A percentile compares a stretch with the other conserved stretches of the same genome.
phyloP scores from a whole-genome alignment of 2,329 filamentous ascomycete genomes.

The Neurospora crassa region DNA sequence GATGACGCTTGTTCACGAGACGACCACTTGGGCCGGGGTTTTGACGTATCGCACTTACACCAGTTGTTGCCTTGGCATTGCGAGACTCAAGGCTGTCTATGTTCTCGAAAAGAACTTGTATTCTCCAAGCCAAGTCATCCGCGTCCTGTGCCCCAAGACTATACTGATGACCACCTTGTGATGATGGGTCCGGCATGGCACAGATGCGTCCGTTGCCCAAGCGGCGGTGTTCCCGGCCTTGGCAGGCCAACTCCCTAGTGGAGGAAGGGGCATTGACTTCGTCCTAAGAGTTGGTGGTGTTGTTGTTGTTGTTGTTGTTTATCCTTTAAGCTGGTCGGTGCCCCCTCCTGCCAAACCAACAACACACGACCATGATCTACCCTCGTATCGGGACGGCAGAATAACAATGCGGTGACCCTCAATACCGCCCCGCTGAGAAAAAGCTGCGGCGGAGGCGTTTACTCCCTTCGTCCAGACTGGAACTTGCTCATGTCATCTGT shows the following conservation, averaged over 20 bases:
- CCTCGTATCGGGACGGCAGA: background rate
- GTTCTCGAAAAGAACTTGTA: background rate
- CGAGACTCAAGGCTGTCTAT: background rate
- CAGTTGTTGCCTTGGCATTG: background rate
- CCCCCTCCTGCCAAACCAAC: background rate
- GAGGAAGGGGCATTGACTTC: background rate
- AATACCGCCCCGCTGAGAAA: background rate
- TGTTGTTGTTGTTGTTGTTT: background rate
- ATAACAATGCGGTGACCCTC: background rate
- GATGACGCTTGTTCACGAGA: background rate
- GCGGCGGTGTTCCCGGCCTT: background rate
- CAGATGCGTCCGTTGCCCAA: background rate
- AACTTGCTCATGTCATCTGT: background rate
- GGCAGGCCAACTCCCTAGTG: background rate
- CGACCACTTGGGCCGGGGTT: background rate
- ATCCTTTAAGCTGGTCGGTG: background rate
- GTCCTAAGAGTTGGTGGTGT: background rate
- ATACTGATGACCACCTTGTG: background rate
- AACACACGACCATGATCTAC: background rate
- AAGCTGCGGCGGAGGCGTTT: background rate
- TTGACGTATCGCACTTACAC: background rate
- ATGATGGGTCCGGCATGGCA: background rate
- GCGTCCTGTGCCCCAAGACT: background rate
- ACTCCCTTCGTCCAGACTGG: background rate
- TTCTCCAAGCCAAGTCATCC: background rate